Evolutionary conservation across 169 alveolate species (phyloP).

Genomic region (Sarcocystis neurona): DNA sequence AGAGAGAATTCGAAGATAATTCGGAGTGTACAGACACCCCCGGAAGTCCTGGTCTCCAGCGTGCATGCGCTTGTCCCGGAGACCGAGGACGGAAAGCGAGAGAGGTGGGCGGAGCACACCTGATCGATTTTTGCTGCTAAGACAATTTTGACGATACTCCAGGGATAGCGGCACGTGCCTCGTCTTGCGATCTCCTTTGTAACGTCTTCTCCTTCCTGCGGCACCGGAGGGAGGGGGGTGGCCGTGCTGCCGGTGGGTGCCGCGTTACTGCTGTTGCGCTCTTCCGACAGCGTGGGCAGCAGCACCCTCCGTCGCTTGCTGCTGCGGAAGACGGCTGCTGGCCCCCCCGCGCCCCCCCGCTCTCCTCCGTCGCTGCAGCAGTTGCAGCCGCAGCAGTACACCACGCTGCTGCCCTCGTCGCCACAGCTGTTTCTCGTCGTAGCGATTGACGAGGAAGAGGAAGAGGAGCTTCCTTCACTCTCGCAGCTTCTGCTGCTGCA

Average conservation of each 20-base stretch:
- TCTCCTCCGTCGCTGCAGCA: background rate
- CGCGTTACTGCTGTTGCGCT: background rate
- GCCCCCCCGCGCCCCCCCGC: background rate
- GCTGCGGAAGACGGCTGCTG: background rate
- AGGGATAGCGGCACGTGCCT: constrained; percentile 32
- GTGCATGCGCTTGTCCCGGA: background rate
- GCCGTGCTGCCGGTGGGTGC: background rate
- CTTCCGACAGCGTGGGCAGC: too few relatives aligned
- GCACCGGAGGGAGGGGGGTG: background rate
- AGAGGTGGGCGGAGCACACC: background rate
- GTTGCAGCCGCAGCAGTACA: constrained; percentile 7
- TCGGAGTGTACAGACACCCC: too few relatives aligned
- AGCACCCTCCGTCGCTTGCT: too few relatives aligned
- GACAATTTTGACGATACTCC: constrained; percentile 16
- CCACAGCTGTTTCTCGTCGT: background rate
- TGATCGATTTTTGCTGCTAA: constrained; percentile 14
- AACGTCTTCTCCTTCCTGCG: constrained; percentile 27
- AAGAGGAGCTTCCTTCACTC: too few relatives aligned
- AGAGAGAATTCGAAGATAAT: too few relatives aligned
- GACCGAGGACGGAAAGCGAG: background rate
- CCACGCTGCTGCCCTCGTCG: too few relatives aligned
- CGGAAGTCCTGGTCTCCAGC: background rate
- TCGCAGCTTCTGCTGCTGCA: too few relatives aligned
- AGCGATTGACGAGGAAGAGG: background rate
- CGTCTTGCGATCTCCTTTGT: constrained; percentile 18